These are phyloP conservation scores for Corylus americana DNA, from an alignment of 306 rosid genomes.

Conservation along the genomic window DNA sequence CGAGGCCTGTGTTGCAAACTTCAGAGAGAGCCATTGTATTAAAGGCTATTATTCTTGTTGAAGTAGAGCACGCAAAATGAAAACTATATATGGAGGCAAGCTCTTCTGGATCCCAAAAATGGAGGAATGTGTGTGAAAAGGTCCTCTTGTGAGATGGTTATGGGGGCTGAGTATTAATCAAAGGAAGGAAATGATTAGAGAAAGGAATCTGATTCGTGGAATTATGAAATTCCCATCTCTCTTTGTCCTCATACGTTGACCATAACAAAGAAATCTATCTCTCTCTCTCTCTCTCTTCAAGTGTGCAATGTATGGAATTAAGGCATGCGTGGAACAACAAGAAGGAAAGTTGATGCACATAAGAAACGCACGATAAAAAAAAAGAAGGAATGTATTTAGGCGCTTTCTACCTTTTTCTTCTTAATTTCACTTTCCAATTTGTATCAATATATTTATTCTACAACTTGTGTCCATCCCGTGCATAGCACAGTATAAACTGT, in stretches of 20 bases:
- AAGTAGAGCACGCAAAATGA: slow-evolving; percentile 12
- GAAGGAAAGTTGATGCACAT: slow-evolving; percentile 57
- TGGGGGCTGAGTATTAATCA: slow-evolving; percentile 39
- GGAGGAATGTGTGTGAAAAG: slow-evolving; percentile 20
- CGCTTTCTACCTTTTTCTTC: slow-evolving; percentile 26
- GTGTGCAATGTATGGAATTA: slow-evolving; percentile 20
- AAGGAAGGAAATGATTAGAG: slow-evolving; percentile 10
- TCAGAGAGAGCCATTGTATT: slow-evolving; percentile 46
- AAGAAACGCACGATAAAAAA: slow-evolving; percentile 26
- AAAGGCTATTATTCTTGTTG: slow-evolving; percentile 1
- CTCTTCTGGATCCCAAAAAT: background rate
- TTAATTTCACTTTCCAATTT: background rate
- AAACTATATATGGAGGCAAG: slow-evolving; percentile 6
- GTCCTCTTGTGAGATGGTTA: slow-evolving; percentile 6
- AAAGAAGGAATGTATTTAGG: slow-evolving; percentile 31
- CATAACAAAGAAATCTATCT: slow-evolving; percentile 29
- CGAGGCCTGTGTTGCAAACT: slow-evolving; percentile 47
- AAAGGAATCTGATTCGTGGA: slow-evolving; percentile 30
- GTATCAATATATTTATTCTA: background rate
- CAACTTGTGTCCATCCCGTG: background rate
- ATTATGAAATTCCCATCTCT: slow-evolving; percentile 36
- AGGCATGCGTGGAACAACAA: slow-evolving; percentile 63
- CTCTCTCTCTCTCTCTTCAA: slow-evolving; percentile 21
- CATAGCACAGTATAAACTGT: background rate
- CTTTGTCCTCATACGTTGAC: slow-evolving; percentile 69